phyloP scores from a whole-genome alignment of 129 eudicot genomes.

The Cynara cardunculus region DNA sequence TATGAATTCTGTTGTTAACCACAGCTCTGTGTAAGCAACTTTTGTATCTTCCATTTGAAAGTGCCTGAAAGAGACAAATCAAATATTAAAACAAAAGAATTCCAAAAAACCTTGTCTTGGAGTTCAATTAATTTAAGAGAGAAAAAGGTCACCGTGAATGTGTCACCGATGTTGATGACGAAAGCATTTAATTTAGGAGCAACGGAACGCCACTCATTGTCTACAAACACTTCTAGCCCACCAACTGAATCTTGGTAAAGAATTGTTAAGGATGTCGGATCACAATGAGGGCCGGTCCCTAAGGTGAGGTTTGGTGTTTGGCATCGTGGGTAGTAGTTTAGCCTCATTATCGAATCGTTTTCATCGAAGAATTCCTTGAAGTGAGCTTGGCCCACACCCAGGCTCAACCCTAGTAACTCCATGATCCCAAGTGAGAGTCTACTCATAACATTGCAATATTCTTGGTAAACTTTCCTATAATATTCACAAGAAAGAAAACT shows the following conservation, averaged over 20 bases:
- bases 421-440: slow-evolving; percentile 60
- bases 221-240: slow-evolving; percentile 66
- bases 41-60: slow-evolving; percentile 61
- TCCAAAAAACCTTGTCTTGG: not conserved
- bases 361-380: slow-evolving; percentile 49
- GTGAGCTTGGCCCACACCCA: slow-evolving; percentile 43
- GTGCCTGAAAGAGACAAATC: slow-evolving; percentile 43
- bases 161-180: slow-evolving; percentile 62
- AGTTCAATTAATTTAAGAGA: not conserved
- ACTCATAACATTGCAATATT: slow-evolving; percentile 60
- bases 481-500: not conserved
- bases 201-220: slow-evolving; percentile 57
- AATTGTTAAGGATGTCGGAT: slow-evolving; percentile 66
- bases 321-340: slow-evolving; percentile 69
- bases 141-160: slow-evolving; percentile 49
- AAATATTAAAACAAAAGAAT: not conserved
- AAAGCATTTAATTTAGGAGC: slow-evolving; percentile 48
- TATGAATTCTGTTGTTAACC: slow-evolving; percentile 51
- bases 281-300: slow-evolving; percentile 79
- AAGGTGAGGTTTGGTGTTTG: slow-evolving; percentile 61
- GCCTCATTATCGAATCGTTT: slow-evolving; percentile 59
- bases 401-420: slow-evolving; percentile 67
- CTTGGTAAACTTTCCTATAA: slow-evolving; percentile 52
- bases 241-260: slow-evolving; percentile 69
- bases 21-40: slow-evolving; percentile 75